Evolutionary conservation across 1,139 yeast genomes (phyloP), one percentile per base, ranked within the genome.

Genomic region (Cylindricascospora bacillispora): DNA sequence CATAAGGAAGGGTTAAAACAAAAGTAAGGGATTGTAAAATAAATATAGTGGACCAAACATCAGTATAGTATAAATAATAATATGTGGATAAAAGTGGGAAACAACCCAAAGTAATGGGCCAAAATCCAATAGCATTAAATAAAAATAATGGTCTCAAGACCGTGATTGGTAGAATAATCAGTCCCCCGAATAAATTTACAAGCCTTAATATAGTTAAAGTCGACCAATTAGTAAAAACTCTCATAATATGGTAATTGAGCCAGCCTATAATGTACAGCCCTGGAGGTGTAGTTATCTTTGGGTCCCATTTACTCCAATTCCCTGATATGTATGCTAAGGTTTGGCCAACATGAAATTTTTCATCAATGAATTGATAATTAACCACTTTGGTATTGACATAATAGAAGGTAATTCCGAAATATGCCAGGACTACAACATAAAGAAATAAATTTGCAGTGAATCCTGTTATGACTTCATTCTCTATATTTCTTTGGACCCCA

Each of bases 251-350:
- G 27, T 66, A 52, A 45, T 72, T 4, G 5, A 56, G 31, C 38
- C 65, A 66, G 1, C 86, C 93, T 7, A 85, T 45, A 6, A 66
- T 39, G 47, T 89, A 89, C 22, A 89, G 59, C 0, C 98, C 99
- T 1, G 98, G 98, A 2, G 98, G 98, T 0, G 98, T 89, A 3
- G 98, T 89, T 50, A 92, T 83, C 50, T 86, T 89, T 21, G 73
- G 65, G 52, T 89, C 89, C 95, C 97, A 89, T 1, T 60, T 47
- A 10, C 40, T 36, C 57, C 75, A 83, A 28, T 70, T 59, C 9
- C 77, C 77, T 1, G 55, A 44, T 37, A 83, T 70, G 49, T 80
- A 86, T 22, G 60, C 62, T 35, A 70, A 63, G 10, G 93, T 75
- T 57, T 89, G 97, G 5, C 76, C 71, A 20, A 81, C 62, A 48